Base-by-base conservation (phyloP, 75 land plant genomes). In the Chamaecyparis obtusa region DNA sequence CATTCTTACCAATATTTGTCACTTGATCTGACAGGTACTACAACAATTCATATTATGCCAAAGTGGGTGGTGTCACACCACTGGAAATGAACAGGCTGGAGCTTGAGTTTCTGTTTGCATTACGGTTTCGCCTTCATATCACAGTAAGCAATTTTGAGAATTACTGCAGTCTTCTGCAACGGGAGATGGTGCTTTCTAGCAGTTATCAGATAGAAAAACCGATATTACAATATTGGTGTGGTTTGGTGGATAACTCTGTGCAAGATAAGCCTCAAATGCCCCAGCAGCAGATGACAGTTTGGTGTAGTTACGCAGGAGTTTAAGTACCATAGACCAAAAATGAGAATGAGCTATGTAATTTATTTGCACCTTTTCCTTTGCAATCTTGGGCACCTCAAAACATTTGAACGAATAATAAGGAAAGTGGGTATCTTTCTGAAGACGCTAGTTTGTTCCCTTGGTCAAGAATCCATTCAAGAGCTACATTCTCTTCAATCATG, bases 1-100 rank as follows among this genome's bases (percentile, higher is more conserved):
- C 87, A 71, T 71, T 32, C 48, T 86, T 16, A 64, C 35, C 32
- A 85, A 75, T 24, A 32, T 85, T 67, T 86, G 43, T 33, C 36
- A 46, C 27, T 74, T 83, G 83, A 44, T 43, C n/a, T 8, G 44
- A 60, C 89, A 90, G 91, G 71, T 90, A 90, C 81, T 90, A 90
- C 89, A 88, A 90, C 87, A 90, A 90, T 85, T 87, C 91, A 8
- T 90, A 90, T 81, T 90, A 90, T 78, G 91, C 91, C n/a, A 88
- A 90, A 72, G 90, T 90, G 7, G 91, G 91, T 4, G 91, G 91
- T 24, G 87, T 90, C 35, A 88, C 71, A 17, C 85, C 91, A 3
- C 55, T 43, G 33, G 91, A 90, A 69, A 90, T 90, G 91, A 90
- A 90, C 69, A 49, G 87, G 51, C 78, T 90, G 69, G 91, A 90